Evolutionary conservation across 164 flowering plant species (phyloP), one percentile per base, ranked within the genome.

Genomic region (Buxus sempervirens): DNA sequence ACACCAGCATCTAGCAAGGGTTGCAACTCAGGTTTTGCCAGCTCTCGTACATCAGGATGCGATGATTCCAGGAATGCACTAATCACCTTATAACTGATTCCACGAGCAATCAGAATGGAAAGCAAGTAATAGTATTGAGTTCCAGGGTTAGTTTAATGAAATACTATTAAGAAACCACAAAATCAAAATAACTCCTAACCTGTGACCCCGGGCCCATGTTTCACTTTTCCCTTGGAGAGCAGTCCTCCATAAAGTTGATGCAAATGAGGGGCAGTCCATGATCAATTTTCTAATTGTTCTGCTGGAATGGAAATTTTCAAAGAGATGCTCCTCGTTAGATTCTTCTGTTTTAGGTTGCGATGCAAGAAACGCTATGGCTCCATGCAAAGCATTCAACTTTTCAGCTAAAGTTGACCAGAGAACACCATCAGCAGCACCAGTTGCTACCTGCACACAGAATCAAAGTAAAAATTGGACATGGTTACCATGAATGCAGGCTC

Each of bases 271-370:
- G 75, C 85, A 87, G 62, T 93, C 93, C 80, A 96, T 72, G 42
- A 90, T 74, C 56, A 96, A 76, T 73, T 88, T 93, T 73, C 95
- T 84, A 54, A 96, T 84, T 64, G 84, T 83, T 72, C 99, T 79
- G 86, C 96, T 93, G 23, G 99, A 93, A 75, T 93, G 91, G 79
- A 93, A 93, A 74, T 90, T 86, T 77, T 88, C 90, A 45, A 93
- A 86, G 62, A 96, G 78, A 74, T 96, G 99, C 73, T 90, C 94
- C 69, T 81, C 79, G 58, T 70, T 81, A 20, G 82, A 48, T 45
- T 76, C 85, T 26, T 85, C 90, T 41, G 80, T 60, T 72, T 89
- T 91, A 5, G 96, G 83, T 69, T 75, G 54, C 26, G 90, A 85
- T 15, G 82, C 95, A 69, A 87, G 84, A 70, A 87, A 66, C 54